phyloP scores from a whole-genome alignment of 306 rosid genomes.

The Vigna trinervia region DNA sequence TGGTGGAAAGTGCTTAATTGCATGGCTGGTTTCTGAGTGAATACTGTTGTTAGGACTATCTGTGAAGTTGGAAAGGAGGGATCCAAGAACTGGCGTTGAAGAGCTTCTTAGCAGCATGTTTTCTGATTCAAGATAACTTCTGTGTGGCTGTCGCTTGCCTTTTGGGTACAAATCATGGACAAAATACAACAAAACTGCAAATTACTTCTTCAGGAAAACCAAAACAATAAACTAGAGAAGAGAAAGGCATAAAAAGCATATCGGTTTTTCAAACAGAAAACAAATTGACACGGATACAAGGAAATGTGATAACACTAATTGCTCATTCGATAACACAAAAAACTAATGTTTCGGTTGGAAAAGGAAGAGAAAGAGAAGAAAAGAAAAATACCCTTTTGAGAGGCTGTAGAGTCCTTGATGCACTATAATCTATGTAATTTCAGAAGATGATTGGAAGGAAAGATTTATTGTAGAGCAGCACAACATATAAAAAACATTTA shows the following conservation, averaged over 20 bases:
- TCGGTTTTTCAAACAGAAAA: neutral
- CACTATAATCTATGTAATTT: neutral
- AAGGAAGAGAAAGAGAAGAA: conserved; percentile 5
- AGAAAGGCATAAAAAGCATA: neutral
- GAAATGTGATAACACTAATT: neutral
- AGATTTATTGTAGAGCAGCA: neutral
- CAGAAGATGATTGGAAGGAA: neutral
- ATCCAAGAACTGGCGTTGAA: conserved; percentile 90
- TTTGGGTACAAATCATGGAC: neutral
- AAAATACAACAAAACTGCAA: neutral
- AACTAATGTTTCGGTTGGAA: neutral
- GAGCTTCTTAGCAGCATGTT: conserved; percentile 83
- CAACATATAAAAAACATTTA: conserved; percentile 11
- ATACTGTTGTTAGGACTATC: conserved; percentile 56
- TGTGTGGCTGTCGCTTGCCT: conserved; percentile 32
- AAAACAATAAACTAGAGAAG: neutral
- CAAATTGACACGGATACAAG: conserved; percentile 2
- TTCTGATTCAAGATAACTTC: conserved; percentile 32
- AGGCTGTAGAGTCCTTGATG: conserved; percentile 8
- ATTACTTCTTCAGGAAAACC: neutral
- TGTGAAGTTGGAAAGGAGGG: conserved; percentile 66
- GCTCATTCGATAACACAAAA: neutral
- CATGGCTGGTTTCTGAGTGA: conserved; percentile 52
- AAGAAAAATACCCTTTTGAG: conserved; percentile 44
- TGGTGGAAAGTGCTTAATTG: conserved; percentile 53